Percentiles rank a stretch among this genome's conserved stretches.
Conservation (phyloP, 176 grass and related monocot genomes). For the Avena insularis region DNA sequence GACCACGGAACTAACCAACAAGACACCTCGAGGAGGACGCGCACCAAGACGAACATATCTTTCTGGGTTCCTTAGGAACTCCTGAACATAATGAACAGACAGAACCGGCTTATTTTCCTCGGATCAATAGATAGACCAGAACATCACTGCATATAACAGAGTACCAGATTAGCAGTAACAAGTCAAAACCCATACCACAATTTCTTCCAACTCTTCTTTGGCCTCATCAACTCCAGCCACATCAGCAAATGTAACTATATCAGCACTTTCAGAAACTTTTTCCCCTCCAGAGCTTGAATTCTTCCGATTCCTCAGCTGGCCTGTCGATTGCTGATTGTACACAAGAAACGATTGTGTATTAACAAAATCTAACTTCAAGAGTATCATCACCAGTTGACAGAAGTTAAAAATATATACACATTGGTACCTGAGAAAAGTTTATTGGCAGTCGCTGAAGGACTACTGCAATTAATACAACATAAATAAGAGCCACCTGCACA, state of each 20-base stretch:
- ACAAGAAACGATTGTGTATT: conserved; percentile 41
- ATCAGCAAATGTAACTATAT: conserved; percentile 93
- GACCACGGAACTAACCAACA: conserved; percentile 76
- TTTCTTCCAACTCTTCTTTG: conserved; percentile 99
- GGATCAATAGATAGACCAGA: conserved; percentile 43
- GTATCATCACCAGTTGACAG: conserved; percentile 14
- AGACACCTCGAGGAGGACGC: conserved; percentile 97
- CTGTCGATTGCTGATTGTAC: conserved; percentile 80
- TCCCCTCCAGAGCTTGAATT: conserved; percentile 63
- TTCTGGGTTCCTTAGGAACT: conserved; percentile 96
- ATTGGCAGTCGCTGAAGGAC: conserved; percentile 82
- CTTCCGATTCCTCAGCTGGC: conserved; percentile 87
- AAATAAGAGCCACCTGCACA: conserved; percentile 93
- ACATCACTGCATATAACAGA: conserved; percentile 8
- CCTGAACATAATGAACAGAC: conserved; percentile 57
- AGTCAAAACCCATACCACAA: conserved; percentile 77
- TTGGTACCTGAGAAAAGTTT: conserved; percentile 83
- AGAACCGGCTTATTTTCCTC: conserved; percentile 47
- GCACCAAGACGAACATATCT: conserved; percentile 94
- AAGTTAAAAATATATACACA: conserved; percentile 18
- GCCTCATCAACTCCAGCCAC: conserved; percentile 99
- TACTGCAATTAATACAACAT: conserved; percentile 90
- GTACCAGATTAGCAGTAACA: conserved; percentile 25
- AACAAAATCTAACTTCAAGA: conserved; percentile 23
- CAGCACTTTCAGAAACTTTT: conserved; percentile 80